These are phyloP conservation scores for Teratosphaeria viscida DNA, from an alignment of 2,329 filamentous ascomycete genomes.

Conservation along the genomic window DNA sequence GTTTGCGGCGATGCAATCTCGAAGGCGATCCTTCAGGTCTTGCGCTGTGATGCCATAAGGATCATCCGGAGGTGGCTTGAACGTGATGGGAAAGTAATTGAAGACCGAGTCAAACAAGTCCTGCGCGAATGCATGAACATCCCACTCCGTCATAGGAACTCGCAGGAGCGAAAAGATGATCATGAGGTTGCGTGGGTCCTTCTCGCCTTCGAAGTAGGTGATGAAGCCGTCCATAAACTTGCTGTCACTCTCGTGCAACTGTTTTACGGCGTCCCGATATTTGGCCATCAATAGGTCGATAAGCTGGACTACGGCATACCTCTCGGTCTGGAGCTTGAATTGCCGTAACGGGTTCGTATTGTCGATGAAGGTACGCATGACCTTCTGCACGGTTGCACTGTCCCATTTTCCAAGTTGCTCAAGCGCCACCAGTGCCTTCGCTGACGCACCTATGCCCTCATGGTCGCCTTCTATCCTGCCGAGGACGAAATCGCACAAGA, in stretches of 20 bases:
- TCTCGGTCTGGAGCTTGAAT: constrained; percentile 49
- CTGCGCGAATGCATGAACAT: constrained; percentile 49
- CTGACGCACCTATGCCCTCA: constrained; percentile 45
- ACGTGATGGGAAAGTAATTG: constrained; percentile 64
- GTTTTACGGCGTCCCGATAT: constrained; percentile 47
- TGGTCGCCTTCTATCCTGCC: constrained; percentile 51
- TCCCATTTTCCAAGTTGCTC: constrained; percentile 52
- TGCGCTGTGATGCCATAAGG: constrained; percentile 60
- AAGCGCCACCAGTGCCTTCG: constrained; percentile 48
- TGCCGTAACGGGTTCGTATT: constrained; percentile 50
- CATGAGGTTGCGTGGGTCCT: constrained; percentile 61
- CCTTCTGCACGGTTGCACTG: constrained; percentile 42
- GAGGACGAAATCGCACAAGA: constrained; percentile 54
- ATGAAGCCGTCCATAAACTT: constrained; percentile 52
- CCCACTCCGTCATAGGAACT: constrained; percentile 59
- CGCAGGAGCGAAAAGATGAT: constrained; percentile 57
- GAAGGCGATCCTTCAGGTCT: constrained; percentile 53
- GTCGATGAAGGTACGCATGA: constrained; percentile 39
- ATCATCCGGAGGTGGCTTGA: constrained; percentile 58
- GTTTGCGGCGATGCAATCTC: constrained; percentile 54
- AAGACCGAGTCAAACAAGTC: constrained; percentile 58
- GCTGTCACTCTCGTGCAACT: constrained; percentile 42
- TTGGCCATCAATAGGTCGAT: constrained; percentile 52
- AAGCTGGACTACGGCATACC: constrained; percentile 52
- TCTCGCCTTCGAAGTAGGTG: constrained; percentile 56